A percentile compares a stretch with the other conserved stretches of the same genome.
These are phyloP conservation scores for Solanum chacoense DNA, from an alignment of 305 asterid species.

Conservation along the genomic window DNA sequence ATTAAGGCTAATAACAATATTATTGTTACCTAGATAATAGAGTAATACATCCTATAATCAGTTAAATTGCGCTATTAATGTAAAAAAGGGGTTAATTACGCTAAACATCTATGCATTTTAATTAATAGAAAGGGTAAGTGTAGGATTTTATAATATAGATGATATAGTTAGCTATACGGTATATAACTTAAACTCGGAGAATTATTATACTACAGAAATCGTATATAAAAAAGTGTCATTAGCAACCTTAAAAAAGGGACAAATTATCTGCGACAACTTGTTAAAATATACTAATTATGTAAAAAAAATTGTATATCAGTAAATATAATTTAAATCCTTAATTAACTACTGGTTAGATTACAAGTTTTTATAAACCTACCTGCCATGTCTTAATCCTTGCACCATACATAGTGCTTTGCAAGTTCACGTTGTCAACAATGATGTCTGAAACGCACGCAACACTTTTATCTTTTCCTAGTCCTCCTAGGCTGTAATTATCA, in stretches of 20 bases:
- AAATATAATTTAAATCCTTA: too few species aligned
- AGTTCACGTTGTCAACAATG: conserved; percentile 34
- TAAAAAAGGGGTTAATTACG: not conserved
- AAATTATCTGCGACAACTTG: not conserved
- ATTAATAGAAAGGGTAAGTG: not conserved
- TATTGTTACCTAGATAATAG: not conserved
- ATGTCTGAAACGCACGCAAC: conserved; percentile 67
- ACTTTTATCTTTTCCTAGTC: conserved; percentile 55
- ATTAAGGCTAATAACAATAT: not conserved
- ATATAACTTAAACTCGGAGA: not conserved
- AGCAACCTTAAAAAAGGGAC: not conserved
- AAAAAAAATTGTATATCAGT: not conserved
- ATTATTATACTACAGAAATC: not conserved
- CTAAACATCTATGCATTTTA: not conserved
- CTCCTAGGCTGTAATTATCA: conserved; percentile 48
- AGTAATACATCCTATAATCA: not conserved
- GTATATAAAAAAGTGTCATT: not conserved
- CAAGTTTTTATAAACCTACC: conserved; percentile 17
- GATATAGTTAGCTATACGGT: not conserved
- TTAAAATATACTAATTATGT: not conserved
- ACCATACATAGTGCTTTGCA: conserved; percentile 57
- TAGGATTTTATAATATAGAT: not conserved
- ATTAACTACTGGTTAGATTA: too few species aligned
- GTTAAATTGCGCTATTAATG: not conserved
- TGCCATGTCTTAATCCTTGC: conserved; percentile 92